A percentile compares a stretch with the other conserved stretches of the same genome.
phyloP scores from a whole-genome alignment of 2,329 filamentous ascomycete genomes.

The Paradendryphiella salina region DNA sequence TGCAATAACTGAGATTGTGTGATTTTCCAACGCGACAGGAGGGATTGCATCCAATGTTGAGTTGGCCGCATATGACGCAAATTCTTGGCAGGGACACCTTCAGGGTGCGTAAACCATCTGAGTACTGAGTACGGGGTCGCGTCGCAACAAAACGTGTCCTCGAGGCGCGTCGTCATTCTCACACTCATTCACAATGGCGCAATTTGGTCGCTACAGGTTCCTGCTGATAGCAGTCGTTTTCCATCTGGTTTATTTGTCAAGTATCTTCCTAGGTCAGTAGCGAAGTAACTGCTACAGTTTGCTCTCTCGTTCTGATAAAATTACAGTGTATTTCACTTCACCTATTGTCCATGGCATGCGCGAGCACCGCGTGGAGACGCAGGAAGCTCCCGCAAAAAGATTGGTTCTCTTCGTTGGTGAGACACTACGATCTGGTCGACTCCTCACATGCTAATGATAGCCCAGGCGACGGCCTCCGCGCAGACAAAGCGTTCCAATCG shows the following conservation, averaged over 20 bases:
- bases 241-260: slow-evolving; percentile 85
- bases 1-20: not conserved
- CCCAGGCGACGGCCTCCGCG: slow-evolving; percentile 84
- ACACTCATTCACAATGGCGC: slow-evolving; percentile 49
- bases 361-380: slow-evolving; percentile 71
- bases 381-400: slow-evolving; percentile 80
- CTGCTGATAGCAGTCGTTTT: slow-evolving; percentile 87
- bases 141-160: slow-evolving; percentile 28
- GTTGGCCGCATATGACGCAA: slow-evolving; percentile 2
- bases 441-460: not conserved
- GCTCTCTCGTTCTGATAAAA: not conserved
- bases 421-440: slow-evolving; percentile 6
- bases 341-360: slow-evolving; percentile 96
- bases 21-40: not conserved
- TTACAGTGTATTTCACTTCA: slow-evolving; percentile 52
- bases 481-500: slow-evolving; percentile 95
- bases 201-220: slow-evolving; percentile 75
- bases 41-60: not conserved
- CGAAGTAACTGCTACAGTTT: no score
- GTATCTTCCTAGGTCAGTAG: slow-evolving; percentile 64
- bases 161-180: slow-evolving; percentile 31
- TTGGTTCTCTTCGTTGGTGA: slow-evolving; percentile 90
- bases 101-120: slow-evolving; percentile 29
- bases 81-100: slow-evolving; percentile 26
- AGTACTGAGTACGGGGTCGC: slow-evolving; percentile 28